Evolutionary conservation across 805 yeast genomes (phyloP).

Genomic region (Pichia thaimueangensis): DNA sequence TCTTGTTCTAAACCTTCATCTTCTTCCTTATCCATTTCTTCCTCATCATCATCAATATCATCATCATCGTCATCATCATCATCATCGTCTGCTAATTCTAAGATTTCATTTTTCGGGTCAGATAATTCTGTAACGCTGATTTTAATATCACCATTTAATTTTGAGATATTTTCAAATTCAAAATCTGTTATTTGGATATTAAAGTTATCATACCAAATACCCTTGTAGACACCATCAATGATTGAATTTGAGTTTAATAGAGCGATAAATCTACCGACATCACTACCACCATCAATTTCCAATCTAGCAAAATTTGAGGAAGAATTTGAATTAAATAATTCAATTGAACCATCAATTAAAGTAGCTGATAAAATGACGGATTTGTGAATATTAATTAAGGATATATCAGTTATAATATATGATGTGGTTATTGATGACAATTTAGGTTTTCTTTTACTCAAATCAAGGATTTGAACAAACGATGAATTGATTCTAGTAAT

Average conservation of each 20-base stretch:
- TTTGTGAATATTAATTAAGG: constrained; percentile 4
- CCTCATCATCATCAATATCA: constrained; percentile 9
- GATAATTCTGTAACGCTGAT: constrained; percentile 23
- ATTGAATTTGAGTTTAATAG: constrained; percentile 4
- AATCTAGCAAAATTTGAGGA: constrained; percentile 5
- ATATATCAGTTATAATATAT: constrained; percentile 11
- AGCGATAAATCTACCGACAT: constrained; percentile 13
- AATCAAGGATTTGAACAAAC: constrained; percentile 18
- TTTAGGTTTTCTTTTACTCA: constrained; percentile 23
- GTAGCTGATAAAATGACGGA: constrained; percentile 11
- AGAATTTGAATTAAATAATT: constrained; percentile 18
- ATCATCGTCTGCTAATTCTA: constrained; percentile 16
- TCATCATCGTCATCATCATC: constrained; percentile 13
- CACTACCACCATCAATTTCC: constrained; percentile 13
- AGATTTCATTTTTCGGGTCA: constrained; percentile 1
- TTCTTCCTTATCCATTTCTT: not conserved
- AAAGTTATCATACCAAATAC: constrained; percentile 26
- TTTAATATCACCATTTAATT: constrained; percentile 17
- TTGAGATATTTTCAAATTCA: constrained; percentile 30
- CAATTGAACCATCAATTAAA: constrained; percentile 18
- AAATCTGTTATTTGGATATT: constrained; percentile 23
- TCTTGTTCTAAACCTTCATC: constrained; percentile 11
- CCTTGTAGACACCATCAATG: constrained; percentile 14
- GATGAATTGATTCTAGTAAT: constrained; percentile 1
- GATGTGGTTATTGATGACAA: constrained; percentile 24